phyloP scores from a whole-genome alignment of 2,329 filamentous ascomycete species.

The Penicillium sp. region DNA sequence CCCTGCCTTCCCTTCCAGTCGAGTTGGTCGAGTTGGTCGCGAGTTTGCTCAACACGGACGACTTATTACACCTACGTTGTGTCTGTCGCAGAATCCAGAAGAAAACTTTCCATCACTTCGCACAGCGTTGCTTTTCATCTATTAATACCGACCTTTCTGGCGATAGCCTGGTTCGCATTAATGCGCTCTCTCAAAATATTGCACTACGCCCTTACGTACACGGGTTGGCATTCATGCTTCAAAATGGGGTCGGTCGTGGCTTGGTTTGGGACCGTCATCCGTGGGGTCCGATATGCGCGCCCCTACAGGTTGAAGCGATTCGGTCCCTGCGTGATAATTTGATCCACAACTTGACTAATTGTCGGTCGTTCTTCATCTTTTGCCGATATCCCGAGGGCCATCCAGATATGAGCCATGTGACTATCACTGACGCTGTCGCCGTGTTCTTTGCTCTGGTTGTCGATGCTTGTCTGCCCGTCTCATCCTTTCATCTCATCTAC shows the following conservation, averaged over 20 bases:
- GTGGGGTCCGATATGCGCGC: conserved; percentile 24
- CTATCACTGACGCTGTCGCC: conserved; percentile 23
- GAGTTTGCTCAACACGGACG: conserved; percentile 5
- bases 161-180: conserved; percentile 21
- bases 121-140: conserved; percentile 21
- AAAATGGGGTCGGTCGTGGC: conserved; percentile 22
- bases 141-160: conserved; percentile 24
- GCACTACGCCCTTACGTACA: conserved; percentile 18
- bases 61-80: conserved; percentile 19
- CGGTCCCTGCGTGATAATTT: conserved; percentile 21
- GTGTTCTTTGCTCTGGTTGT: conserved; percentile 26
- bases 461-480: conserved; percentile 18
- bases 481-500: conserved; percentile 25
- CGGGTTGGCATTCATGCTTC: conserved; percentile 23
- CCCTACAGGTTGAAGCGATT: conserved; percentile 20
- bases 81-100: conserved; percentile 20
- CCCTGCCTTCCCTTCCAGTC: conserved; percentile 16
- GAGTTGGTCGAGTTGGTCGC: conserved; percentile 24
- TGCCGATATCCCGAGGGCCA: conserved; percentile 28
- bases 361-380: conserved; percentile 27
- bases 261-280: conserved; percentile 23
- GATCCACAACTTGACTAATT: conserved; percentile 17
- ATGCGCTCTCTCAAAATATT: conserved; percentile 16
- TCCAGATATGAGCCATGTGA: conserved; percentile 23
- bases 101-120: conserved; percentile 27